Percentiles rank a stretch among this genome's conserved stretches.
phyloP scores from a whole-genome alignment of 352 stramenopile species.

The Globisporangium paddicum region DNA sequence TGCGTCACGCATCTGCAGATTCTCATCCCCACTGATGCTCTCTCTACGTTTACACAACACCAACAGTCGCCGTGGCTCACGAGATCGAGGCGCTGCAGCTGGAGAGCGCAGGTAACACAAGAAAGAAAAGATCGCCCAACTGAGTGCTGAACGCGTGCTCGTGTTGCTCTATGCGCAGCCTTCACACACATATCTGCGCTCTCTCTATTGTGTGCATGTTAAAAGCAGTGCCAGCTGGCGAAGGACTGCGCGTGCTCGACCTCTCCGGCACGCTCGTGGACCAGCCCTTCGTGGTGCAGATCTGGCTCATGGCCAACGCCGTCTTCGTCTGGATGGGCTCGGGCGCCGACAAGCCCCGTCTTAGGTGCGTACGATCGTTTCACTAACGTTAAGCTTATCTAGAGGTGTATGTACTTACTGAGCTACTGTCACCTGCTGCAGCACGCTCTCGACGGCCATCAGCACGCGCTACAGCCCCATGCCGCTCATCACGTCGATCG shows the following conservation, averaged over 20 bases:
- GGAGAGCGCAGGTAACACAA: neutral
- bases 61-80: neutral
- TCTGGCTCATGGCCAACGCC: conserved; percentile 62
- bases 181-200: neutral
- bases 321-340: conserved; percentile 81
- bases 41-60: neutral
- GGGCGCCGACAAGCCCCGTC: conserved; percentile 30
- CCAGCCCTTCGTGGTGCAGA: conserved; percentile 62
- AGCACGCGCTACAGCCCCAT: conserved; percentile 75
- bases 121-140: neutral
- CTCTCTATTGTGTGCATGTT: neutral
- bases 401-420: neutral
- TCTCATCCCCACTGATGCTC: neutral
- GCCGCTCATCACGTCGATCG: conserved; percentile 69
- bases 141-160: neutral
- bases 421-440: conserved; percentile 10
- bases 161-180: neutral
- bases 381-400: neutral
- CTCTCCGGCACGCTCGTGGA: conserved; percentile 54
- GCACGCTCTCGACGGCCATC: conserved; percentile 74
- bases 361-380: conserved; percentile 17
- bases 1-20: too few relatives aligned
- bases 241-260: conserved; percentile 40
- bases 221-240: neutral
- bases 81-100: conserved; percentile 7